Evolutionary conservation across 176 grass and related monocot species (phyloP), one percentile per base, ranked within the genome.

Genomic region (Oropetium thomaeum): DNA sequence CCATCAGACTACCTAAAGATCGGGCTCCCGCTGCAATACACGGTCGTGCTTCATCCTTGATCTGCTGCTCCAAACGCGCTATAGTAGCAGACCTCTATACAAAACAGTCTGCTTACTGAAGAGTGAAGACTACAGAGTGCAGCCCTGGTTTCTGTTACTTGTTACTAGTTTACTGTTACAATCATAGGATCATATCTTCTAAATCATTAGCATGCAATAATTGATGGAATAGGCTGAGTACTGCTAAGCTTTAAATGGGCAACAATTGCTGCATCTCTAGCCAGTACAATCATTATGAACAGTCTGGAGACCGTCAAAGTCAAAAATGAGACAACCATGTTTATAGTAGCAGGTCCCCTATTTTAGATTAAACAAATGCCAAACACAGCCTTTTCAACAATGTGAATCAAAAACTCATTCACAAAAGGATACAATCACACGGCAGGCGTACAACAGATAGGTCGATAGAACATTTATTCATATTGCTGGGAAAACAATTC

Each of bases 311-410:
- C 30, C 19, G 33, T 72, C 43, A 53, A 43, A 53, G 30, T 87
- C 39, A 53, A 29, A 26, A 60, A 55, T 4, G 26, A 27, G 58
- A 32, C 55, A 11, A 62, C 43, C 16, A 23, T 14, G 35, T 23
- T 31, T 58, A 52, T 23, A 31, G 58, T 15, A 53, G 8, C 62
- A 41, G 70, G 76, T 27, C 62, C 73, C 48, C 20, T 44, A 47
- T 51, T 67, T 78, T 27, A 68, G 61, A 23, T 67, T 26, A 66
- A 78, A 73, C 49, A 83, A 71, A 65, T 42, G 42, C 13, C 49
- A 31, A 60, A 26, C 58, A 68, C 31, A 57, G 10, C 27, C 61
- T 4, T 65, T 35, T 58, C 17, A 48, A 77, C 61, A 57, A 57
- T 27, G 3, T 57, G 53, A 57, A 57, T 26, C 9, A 41, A 41